Percentiles rank a stretch among this genome's conserved stretches.
These are phyloP conservation scores for Pythium sukuiense DNA, from an alignment of 352 stramenopile species.

Conservation along the genomic window DNA sequence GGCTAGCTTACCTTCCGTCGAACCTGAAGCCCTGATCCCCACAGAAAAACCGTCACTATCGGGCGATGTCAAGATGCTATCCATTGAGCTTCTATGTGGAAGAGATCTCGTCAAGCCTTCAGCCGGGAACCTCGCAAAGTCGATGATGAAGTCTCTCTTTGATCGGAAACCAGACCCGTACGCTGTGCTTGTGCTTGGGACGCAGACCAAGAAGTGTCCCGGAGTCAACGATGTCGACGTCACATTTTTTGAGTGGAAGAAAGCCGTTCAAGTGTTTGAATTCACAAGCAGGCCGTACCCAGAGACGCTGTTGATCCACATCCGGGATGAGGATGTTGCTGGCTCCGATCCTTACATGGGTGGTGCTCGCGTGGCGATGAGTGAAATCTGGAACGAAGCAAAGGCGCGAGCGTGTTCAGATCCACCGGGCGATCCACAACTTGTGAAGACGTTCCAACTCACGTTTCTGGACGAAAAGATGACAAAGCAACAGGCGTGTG, in stretches of 20 bases:
- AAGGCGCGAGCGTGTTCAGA: slow-evolving; percentile 3
- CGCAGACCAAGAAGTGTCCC: slow-evolving; percentile 31
- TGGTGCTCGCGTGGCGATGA: slow-evolving; percentile 33
- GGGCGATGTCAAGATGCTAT: slow-evolving; percentile 39
- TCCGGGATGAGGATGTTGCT: slow-evolving; percentile 46
- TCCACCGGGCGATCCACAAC: slow-evolving; percentile 27
- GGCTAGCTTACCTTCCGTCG: neutral
- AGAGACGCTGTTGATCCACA: slow-evolving; percentile 29
- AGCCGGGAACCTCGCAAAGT: slow-evolving; percentile 24
- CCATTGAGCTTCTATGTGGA: slow-evolving; percentile 35
- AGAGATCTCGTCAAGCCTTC: slow-evolving; percentile 33
- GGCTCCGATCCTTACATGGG: slow-evolving; percentile 47
- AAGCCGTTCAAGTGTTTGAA: slow-evolving; percentile 43
- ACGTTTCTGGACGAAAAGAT: slow-evolving; percentile 42
- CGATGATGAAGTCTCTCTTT: slow-evolving; percentile 39
- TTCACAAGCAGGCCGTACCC: slow-evolving; percentile 38
- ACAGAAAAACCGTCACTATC: neutral
- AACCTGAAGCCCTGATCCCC: neutral
- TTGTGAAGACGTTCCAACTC: slow-evolving; percentile 34
- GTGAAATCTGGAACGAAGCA: slow-evolving; percentile 33
- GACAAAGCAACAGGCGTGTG: slow-evolving; percentile 40
- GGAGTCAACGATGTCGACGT: slow-evolving; percentile 42
- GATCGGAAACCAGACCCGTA: slow-evolving; percentile 51
- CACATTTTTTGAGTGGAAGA: slow-evolving; percentile 49
- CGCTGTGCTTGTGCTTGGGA: slow-evolving; percentile 35